A percentile compares a stretch with the other conserved stretches of the same genome.
Evolutionary conservation across 495 filamentous ascomycete genomes (phyloP).

Genomic region (Tuber borchii): DNA sequence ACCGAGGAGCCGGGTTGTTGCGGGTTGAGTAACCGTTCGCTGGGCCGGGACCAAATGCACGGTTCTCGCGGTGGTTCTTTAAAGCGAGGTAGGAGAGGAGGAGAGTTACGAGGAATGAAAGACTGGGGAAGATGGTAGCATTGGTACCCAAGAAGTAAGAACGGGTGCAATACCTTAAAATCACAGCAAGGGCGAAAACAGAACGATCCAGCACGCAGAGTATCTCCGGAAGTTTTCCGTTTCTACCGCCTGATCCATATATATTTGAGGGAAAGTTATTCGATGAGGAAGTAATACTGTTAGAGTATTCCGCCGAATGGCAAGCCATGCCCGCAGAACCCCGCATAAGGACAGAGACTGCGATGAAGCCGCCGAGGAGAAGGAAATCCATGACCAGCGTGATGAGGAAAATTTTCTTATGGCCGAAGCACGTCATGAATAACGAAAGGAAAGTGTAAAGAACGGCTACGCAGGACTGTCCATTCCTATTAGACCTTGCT

Average conservation of each 20-base stretch:
- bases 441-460: slow-evolving; percentile 21
- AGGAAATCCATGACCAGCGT: slow-evolving; percentile 12
- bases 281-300: slow-evolving; percentile 5
- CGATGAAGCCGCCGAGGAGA: slow-evolving; percentile 18
- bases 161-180: not conserved
- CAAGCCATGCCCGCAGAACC: slow-evolving; percentile 13
- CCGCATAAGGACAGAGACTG: slow-evolving; percentile 16
- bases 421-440: slow-evolving; percentile 19
- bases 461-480: slow-evolving; percentile 14
- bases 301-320: slow-evolving; percentile 4
- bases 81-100: slow-evolving; percentile 18
- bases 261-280: slow-evolving; percentile 17
- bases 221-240: not conserved
- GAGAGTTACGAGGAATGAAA: slow-evolving; percentile 12
- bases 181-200: slow-evolving; percentile 11
- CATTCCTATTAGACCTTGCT: slow-evolving; percentile 2
- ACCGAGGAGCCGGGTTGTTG: slow-evolving; percentile 10
- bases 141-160: not conserved
- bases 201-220: slow-evolving; percentile 15
- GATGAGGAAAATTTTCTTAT: slow-evolving; percentile 21
- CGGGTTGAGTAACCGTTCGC: slow-evolving; percentile 12
- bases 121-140: slow-evolving; percentile 5
- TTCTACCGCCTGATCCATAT: not conserved
- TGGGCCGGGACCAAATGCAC: slow-evolving; percentile 22
- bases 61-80: slow-evolving; percentile 12